Evolutionary conservation across 164 flowering plant genomes (phyloP), one percentile per base, ranked within the genome.

Genomic region (Malania oleifera): DNA sequence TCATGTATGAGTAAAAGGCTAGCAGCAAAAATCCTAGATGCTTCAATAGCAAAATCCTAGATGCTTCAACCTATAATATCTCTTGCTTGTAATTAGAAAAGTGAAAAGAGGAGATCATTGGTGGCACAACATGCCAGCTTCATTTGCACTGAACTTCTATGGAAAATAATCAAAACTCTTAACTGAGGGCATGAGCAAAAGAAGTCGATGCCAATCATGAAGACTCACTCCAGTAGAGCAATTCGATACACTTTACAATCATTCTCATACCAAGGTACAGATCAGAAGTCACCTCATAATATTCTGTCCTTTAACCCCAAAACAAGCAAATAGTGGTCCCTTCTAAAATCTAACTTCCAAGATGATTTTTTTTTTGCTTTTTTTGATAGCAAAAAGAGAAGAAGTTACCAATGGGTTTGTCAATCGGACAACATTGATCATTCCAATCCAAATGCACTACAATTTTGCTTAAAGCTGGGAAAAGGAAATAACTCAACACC

Each of bases 271-370:
- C 12, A 22, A 2, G 20, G 2, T 47, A 5, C 5, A 31, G 35
- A 9, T 9, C 22, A 37, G 44, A 54, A 46, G 41, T 15, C 39
- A 59, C 37, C 38, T 45, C 1, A 31, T 12, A 20, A 22, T 29
- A 48, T 34, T 59, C 50, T 47, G 29, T 34, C 40, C 57, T 51
- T 40, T 29, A 64, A 51, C 41, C 61, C 59, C 3, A 15, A 47
- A 46, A 47, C 41, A 54, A 60, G 64, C 43, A 66, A 66, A 52
- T 28, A 4, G 15, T 0, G 28, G 38, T 20, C 40, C 54, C 9
- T 41, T n/a, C n/a, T 1, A 44, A 26, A 14, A 41, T 24, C 5
- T 28, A 5, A 57, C 29, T 57, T n/a, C n/a, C n/a, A n/a, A n/a
- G n/a, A n/a, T n/a, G n/a, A n/a, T n/a, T n/a, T n/a, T n/a, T n/a